phyloP scores from a whole-genome alignment of 2,329 filamentous ascomycete genomes.

The Nigrospora oryzae region DNA sequence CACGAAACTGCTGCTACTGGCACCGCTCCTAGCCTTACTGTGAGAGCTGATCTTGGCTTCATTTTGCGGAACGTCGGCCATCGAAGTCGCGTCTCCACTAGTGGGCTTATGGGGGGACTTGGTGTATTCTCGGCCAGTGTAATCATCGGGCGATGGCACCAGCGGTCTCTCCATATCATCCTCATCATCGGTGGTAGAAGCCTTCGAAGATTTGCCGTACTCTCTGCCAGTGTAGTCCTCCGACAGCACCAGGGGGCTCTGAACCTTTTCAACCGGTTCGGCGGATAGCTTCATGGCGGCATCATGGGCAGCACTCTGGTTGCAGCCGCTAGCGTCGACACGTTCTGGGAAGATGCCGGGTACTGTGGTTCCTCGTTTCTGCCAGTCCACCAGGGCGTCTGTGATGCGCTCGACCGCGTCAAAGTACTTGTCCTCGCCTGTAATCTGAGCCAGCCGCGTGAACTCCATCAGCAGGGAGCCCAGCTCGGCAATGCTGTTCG shows the following conservation, averaged over 20 bases:
- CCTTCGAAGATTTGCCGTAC: background rate
- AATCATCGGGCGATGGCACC: background rate
- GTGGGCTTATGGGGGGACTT: background rate
- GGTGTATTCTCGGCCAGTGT: slow-evolving; percentile 1
- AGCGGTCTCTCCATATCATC: background rate
- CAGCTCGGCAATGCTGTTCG: slow-evolving; percentile 55
- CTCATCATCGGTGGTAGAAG: background rate
- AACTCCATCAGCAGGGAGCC: slow-evolving; percentile 83
- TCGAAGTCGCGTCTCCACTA: too few species aligned
- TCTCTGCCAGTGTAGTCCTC: slow-evolving; percentile 2
- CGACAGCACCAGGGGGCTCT: background rate
- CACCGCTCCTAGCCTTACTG: too few species aligned
- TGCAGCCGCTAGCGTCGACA: slow-evolving; percentile 75
- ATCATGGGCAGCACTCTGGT: slow-evolving; percentile 39
- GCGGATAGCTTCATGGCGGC: slow-evolving; percentile 11
- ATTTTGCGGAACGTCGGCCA: too few species aligned
- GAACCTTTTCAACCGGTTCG: background rate
- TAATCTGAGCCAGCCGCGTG: slow-evolving; percentile 79
- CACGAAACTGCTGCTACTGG: too few species aligned
- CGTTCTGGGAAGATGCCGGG: slow-evolving; percentile 74
- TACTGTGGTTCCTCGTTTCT: slow-evolving; percentile 59
- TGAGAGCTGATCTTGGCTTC: too few species aligned
- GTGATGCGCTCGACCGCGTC: slow-evolving; percentile 84
- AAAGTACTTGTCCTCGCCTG: slow-evolving; percentile 74
- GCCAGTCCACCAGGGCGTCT: slow-evolving; percentile 66